These are phyloP conservation scores for Talaromyces verruculosus DNA, from an alignment of 2,329 filamentous ascomycete species.

Conservation along the genomic window DNA sequence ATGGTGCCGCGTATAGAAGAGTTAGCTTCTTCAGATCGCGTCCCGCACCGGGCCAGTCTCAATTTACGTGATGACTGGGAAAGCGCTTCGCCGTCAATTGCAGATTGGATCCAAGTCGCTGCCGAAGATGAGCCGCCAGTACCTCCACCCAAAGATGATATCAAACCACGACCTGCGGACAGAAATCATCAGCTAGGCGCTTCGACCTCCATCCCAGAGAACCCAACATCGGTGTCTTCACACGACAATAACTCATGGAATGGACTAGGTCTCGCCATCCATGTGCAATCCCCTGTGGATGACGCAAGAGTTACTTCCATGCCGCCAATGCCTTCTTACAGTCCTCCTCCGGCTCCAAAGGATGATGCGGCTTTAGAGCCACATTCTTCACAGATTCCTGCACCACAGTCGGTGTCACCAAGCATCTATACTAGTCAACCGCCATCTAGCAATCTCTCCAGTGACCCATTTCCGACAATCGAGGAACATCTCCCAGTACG, in stretches of 20 bases:
- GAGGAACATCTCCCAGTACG: constrained; percentile 28
- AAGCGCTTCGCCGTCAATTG: constrained; percentile 51
- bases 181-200: constrained; percentile 26
- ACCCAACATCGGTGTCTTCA: constrained; percentile 22
- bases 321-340: constrained; percentile 43
- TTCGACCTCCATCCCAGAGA: constrained; percentile 30
- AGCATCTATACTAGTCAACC: constrained; percentile 25
- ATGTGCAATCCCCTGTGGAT: constrained; percentile 35
- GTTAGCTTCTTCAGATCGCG: constrained; percentile 28
- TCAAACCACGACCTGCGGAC: constrained; percentile 10
- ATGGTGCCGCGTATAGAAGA: constrained; percentile 31
- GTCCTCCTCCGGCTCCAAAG: constrained; percentile 44
- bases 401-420: constrained; percentile 19
- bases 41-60: constrained; percentile 44
- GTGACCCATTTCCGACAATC: constrained; percentile 27
- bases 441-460: constrained; percentile 22
- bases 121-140: constrained; percentile 41
- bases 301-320: constrained; percentile 34
- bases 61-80: constrained; percentile 50
- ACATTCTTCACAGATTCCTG: background rate
- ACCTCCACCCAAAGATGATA: constrained; percentile 28
- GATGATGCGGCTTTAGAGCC: constrained; percentile 22
- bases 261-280: constrained; percentile 48
- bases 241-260: constrained; percentile 32
- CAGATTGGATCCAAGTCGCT: constrained; percentile 50